A percentile compares a stretch with the other conserved stretches of the same genome.
Conservation (phyloP, 148 eudicot genomes). For the Dysphania ambrosioides region DNA sequence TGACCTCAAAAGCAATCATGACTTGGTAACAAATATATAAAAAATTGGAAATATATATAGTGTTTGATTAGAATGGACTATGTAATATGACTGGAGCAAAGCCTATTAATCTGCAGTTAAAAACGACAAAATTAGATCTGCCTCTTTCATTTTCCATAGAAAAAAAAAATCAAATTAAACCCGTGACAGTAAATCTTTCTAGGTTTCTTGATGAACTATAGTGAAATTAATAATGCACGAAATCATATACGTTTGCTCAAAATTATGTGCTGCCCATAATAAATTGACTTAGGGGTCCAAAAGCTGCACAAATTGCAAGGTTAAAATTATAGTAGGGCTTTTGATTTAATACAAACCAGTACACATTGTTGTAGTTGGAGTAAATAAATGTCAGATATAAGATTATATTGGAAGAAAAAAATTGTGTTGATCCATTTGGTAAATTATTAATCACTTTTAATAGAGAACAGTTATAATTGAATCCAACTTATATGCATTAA, state of each 20-base stretch:
- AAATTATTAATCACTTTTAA: too few relatives aligned
- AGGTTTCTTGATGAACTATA: neutral
- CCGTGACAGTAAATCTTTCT: slow-evolving; percentile 6
- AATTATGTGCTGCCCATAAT: neutral
- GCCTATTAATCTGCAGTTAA: neutral
- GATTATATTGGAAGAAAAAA: too few relatives aligned
- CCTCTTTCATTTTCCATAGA: neutral
- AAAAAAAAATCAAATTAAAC: neutral
- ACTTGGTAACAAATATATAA: neutral
- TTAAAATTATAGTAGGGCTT: too few relatives aligned
- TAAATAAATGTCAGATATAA: neutral
- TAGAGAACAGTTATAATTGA: too few relatives aligned
- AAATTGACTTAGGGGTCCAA: slow-evolving; percentile 3
- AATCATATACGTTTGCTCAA: neutral
- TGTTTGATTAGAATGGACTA: neutral
- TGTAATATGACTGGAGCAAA: neutral
- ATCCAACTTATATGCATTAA: too few relatives aligned
- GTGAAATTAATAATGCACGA: neutral
- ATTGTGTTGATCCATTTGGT: too few relatives aligned
- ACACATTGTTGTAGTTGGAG: neutral
- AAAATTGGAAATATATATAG: too few relatives aligned
- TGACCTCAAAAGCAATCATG: neutral
- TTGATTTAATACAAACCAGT: too few relatives aligned
- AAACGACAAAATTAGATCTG: slow-evolving; percentile 10
- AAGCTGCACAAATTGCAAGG: slow-evolving; percentile 25